These are phyloP conservation scores for Sporobolomyces roseus DNA, from an alignment of 768 basidiomycete genomes.

Conservation along the genomic window DNA sequence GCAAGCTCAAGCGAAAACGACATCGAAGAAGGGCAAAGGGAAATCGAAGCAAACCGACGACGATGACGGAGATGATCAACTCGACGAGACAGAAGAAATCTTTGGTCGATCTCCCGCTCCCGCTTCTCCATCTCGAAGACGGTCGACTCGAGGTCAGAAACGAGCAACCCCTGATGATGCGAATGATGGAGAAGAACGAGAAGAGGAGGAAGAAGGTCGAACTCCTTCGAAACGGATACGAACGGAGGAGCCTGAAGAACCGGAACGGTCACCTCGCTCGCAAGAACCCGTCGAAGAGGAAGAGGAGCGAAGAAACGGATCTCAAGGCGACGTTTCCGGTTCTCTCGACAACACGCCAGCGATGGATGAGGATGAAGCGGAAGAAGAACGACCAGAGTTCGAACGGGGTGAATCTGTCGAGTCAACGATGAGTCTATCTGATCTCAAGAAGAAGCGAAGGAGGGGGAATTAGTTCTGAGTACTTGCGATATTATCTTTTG, in stretches of 20 bases:
- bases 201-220: neutral
- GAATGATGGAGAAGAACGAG: neutral
- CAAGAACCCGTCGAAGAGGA: neutral
- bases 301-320: neutral
- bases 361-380: neutral
- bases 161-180: constrained; percentile 3
- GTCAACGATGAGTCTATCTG: constrained; percentile 11
- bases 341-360: constrained; percentile 13
- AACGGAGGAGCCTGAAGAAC: neutral
- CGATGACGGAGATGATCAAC: neutral
- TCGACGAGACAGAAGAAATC: constrained; percentile 20
- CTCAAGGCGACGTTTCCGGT: neutral
- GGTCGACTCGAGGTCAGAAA: neutral
- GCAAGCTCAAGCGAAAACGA: constrained; percentile 19
- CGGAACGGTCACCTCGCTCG: no score
- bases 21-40: constrained; percentile 7
- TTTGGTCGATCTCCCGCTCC: neutral
- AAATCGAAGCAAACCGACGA: constrained; percentile 15
- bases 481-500: no score
- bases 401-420: constrained; percentile 11
- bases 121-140: constrained; percentile 7
- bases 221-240: constrained; percentile 9
- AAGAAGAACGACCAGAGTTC: neutral
- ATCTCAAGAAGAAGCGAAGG: constrained; percentile 25
- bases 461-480: neutral